Evolutionary conservation across 1,284 basidiomycete species (phyloP).

Genomic region (Termitomyces sp.): DNA sequence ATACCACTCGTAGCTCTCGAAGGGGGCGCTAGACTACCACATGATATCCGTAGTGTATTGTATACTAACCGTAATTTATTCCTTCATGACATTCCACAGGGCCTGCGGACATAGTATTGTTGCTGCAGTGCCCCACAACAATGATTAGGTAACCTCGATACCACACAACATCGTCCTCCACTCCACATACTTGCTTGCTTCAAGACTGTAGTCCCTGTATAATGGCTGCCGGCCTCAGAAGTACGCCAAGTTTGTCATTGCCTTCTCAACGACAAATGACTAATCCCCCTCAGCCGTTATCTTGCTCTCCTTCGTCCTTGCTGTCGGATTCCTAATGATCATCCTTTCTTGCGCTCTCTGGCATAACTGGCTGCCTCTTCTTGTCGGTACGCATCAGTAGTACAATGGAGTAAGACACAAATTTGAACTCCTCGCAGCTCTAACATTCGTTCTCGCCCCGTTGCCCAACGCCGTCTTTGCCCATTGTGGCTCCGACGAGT

Average conservation of each 20-base stretch:
- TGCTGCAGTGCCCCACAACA: not conserved
- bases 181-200: too few species aligned
- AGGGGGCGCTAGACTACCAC: conserved; percentile 17
- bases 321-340: conserved; percentile 93
- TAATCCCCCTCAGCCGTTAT: conserved; percentile 69
- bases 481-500: conserved; percentile 83
- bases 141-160: conserved; percentile 9
- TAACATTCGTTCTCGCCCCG: conserved; percentile 94
- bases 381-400: conserved; percentile 76
- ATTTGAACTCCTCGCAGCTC: conserved; percentile 49
- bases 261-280: not conserved
- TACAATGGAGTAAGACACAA: not conserved
- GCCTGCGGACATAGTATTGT: not conserved
- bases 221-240: conserved; percentile 48
- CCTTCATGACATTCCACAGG: not conserved
- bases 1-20: conserved; percentile 20
- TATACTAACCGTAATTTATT: conserved; percentile 13
- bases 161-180: not conserved
- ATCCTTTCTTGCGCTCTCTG: conserved; percentile 97
- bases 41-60: conserved; percentile 1
- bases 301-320: conserved; percentile 92
- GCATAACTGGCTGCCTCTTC: conserved; percentile 94
- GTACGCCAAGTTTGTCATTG: conserved; percentile 23
- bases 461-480: conserved; percentile 89
- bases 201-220: conserved; percentile 1